Base-by-base conservation (phyloP, 1,284 basidiomycete genomes). In the Nidula niveotomentosa region DNA sequence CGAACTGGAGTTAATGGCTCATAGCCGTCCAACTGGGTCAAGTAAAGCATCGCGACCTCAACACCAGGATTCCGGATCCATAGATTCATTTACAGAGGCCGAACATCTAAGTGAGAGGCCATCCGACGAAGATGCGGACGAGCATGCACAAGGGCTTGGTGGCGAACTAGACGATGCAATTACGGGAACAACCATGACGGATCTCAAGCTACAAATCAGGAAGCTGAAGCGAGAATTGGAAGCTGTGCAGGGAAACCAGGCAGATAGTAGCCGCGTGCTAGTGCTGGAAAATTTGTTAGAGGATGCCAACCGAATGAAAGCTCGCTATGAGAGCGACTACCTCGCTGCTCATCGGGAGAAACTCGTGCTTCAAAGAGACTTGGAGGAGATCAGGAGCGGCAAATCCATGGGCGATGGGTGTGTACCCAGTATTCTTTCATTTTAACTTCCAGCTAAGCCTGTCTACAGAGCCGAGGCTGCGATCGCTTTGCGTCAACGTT, bases 211-310 rank as follows among this genome's bases (percentile, higher is more conserved):
- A 34, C 86, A 91, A 64, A 85, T 97, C 46, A 84, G 89, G 58
- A 88, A 85, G 56, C 79, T 98, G n/a, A 79, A 93, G 65, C 77
- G 93, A 15, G 92, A 98, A 65, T 77, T 98, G 36, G 88, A 90
- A 49, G 81, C 84, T 6, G 80, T 88, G 18, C 80, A 80, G 69
- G 85, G 84, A 67, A 88, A 91, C 61, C 88, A 91, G 65, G 87
- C 78, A 8, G 91, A 93, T 63, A 78, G 84, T 4, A 90, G 88
- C 56, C 81, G 86, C 18, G 74, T 94, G 2, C 69, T 93, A 10
- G 92, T 96, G 6, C 76, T 98, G 39, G 93, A 98, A 74, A 95
- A 93, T 61, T 73, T 97, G 56, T 77, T 98, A 51, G 92, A 94
- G 51, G 96, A 98, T 64, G 90, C 94, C 36, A 94, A 91, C 60